These are phyloP conservation scores for Fomitiporia mediterranea DNA, from an alignment of 1,284 basidiomycete genomes.

Conservation along the genomic window DNA sequence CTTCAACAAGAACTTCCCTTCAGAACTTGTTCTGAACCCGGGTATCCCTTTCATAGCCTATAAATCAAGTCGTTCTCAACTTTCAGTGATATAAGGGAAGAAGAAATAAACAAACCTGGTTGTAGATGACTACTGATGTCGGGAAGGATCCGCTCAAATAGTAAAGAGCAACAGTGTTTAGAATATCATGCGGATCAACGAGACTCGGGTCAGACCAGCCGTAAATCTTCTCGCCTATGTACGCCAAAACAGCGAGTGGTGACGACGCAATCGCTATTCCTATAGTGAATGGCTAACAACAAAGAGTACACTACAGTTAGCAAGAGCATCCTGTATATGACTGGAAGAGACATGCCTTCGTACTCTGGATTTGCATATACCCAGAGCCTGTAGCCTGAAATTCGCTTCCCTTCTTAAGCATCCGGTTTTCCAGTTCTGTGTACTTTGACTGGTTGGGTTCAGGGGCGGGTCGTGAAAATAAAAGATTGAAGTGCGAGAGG, in stretches of 20 bases:
- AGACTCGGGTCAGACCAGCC: conserved; percentile 24
- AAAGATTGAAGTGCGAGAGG: conserved; percentile 24
- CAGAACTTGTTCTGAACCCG: neutral
- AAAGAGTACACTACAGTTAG: neutral
- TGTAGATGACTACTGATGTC: conserved; percentile 25
- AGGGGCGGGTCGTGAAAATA: conserved; percentile 10
- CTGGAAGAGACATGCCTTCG: conserved; percentile 21
- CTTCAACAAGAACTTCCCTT: conserved; percentile 15
- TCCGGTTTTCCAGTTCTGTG: conserved; percentile 13
- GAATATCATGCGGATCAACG: conserved; percentile 20
- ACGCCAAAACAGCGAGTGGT: conserved; percentile 23
- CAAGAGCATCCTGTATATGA: too few species aligned
- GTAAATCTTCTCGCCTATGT: conserved; percentile 26
- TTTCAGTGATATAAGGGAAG: neutral
- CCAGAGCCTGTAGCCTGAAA: conserved; percentile 20
- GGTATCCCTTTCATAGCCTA: neutral
- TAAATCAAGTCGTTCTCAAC: neutral
- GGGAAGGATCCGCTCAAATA: conserved; percentile 23
- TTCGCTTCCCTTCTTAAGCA: conserved; percentile 16
- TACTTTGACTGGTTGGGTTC: neutral
- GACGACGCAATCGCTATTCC: conserved; percentile 24
- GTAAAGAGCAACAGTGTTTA: conserved; percentile 25
- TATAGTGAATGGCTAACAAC: conserved; percentile 24
- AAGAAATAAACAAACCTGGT: conserved; percentile 13
- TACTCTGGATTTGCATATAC: conserved; percentile 22